Conservation (phyloP, 2,329 filamentous ascomycete genomes). For the Pseudocercospora fuligena region DNA sequence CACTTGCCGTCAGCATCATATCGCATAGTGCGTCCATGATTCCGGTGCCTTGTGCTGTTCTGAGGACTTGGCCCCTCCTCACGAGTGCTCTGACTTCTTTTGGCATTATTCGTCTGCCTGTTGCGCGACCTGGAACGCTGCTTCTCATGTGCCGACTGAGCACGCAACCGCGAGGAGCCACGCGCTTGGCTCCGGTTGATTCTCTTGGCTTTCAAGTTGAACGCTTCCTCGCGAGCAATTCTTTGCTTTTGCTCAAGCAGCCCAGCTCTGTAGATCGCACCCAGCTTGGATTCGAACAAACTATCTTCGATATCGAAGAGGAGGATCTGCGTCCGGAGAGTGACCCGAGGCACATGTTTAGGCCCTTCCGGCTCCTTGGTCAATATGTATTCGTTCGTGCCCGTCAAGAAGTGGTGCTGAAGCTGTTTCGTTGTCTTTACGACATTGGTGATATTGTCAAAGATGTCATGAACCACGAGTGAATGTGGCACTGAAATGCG, state of each 20-base stretch:
- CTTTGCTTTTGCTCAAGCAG: conserved; percentile 88
- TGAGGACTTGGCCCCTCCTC: conserved; percentile 28
- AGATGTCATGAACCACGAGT: conserved; percentile 83
- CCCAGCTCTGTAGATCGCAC: conserved; percentile 89
- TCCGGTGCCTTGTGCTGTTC: conserved; percentile 31
- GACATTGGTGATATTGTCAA: conserved; percentile 91
- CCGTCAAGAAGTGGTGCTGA: conserved; percentile 89
- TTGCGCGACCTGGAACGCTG: conserved; percentile 39
- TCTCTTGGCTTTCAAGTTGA: conserved; percentile 82
- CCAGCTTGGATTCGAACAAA: conserved; percentile 95
- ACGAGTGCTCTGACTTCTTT: conserved; percentile 47
- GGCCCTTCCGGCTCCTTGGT: conserved; percentile 84
- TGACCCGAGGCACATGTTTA: conserved; percentile 84
- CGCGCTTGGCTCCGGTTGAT: conserved; percentile 67
- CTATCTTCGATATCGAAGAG: conserved; percentile 95
- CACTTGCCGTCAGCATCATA: conserved; percentile 83
- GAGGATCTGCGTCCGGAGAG: conserved; percentile 78
- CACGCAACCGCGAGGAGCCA: conserved; percentile 57
- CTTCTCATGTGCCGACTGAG: conserved; percentile 57
- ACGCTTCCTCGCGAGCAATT: conserved; percentile 87
- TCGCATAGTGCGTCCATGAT: conserved; percentile 49
- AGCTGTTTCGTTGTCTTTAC: conserved; percentile 87
- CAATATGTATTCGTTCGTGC: conserved; percentile 84
- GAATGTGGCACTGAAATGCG: conserved; percentile 89
- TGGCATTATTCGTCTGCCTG: conserved; percentile 35